Evolutionary conservation across 305 asterid genomes (phyloP).

Genomic region (Fraxinus sp.): DNA sequence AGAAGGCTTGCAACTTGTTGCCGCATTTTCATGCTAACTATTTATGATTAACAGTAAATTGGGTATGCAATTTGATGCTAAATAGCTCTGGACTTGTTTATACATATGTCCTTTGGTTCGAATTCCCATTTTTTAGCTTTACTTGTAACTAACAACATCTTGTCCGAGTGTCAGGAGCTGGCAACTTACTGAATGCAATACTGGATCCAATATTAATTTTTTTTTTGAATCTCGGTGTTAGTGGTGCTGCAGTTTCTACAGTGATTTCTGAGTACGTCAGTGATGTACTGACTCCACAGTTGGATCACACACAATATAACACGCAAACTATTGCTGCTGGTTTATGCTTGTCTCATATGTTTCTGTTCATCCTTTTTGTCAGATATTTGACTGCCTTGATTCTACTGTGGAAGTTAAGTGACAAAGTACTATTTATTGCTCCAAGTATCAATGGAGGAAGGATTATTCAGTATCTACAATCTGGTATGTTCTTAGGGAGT

Average conservation of each 20-base stretch:
- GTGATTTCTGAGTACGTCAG: slow-evolving; percentile 93
- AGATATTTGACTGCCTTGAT: slow-evolving; percentile 78
- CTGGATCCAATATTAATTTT: slow-evolving; percentile 76
- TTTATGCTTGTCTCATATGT: slow-evolving; percentile 22
- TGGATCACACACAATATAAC: slow-evolving; percentile 25
- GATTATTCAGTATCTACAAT: slow-evolving; percentile 68
- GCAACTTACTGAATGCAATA: slow-evolving; percentile 71
- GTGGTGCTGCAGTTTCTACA: slow-evolving; percentile 91
- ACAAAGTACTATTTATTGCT: slow-evolving; percentile 58
- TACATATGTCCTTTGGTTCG: neutral
- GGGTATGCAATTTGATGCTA: neutral
- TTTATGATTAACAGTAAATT: neutral
- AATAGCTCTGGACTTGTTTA: neutral
- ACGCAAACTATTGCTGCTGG: neutral
- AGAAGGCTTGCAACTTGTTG: slow-evolving; percentile 3
- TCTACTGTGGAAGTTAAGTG: slow-evolving; percentile 77
- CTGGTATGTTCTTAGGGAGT: slow-evolving; percentile 45
- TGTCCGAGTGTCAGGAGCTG: slow-evolving; percentile 61
- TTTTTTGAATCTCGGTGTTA: slow-evolving; percentile 62
- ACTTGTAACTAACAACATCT: slow-evolving; percentile 10
- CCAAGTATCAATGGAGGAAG: slow-evolving; percentile 65
- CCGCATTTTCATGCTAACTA: neutral
- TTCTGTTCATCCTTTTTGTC: slow-evolving; percentile 26
- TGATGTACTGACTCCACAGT: slow-evolving; percentile 57
- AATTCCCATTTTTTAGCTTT: slow-evolving; percentile 9